Evolutionary conservation across 305 asterid genomes (phyloP), one percentile per base, ranked within the genome.

Genomic region (Fraxinus floribunda): DNA sequence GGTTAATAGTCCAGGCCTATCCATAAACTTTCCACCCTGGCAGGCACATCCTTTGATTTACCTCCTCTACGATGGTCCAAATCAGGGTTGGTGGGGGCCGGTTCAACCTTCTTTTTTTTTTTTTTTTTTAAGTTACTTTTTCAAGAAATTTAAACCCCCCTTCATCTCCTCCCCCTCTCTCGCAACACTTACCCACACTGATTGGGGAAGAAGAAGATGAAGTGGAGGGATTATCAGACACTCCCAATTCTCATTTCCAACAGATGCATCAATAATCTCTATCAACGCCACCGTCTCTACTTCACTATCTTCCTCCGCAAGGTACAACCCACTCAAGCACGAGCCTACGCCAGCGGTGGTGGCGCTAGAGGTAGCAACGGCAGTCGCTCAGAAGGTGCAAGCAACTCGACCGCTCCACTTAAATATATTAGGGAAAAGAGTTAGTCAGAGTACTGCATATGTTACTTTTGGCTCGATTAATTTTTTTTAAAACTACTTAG

Each of bases 291-390:
- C 52, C 93, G 86, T 78, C 79, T 90, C 75, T 89, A 83, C 71
- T 94, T 91, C 86, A 77, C 89, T n/a, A 84, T 93, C 79, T 89
- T 94, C 80, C 85, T 92, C 84, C 91, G 93, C 83, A 93, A 90
- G 90, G 88, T 85, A 78, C 93, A 84, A 85, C 82, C 91, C 79
- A 76, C 91, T 66, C 74, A 79, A 75, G 88, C 91, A n/a, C 94
- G 89, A 78, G 87, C 93, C 80, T 91, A 91, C 79, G 32, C 87
- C 73, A 81, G 85, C 84, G 81, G 83, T 32, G 88, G 84, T 77
- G 83, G 82, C 78, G 79, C 89, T 57, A 77, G 90, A 81, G 82
- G 90, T 49, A 77, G 91, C 83, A 88, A 83, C 44, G 88, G 90
- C 83, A 81, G 89, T 79, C 84, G 86, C 87, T 92, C 97, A 57